Base-by-base conservation (phyloP, 352 stramenopile species). In the Elongisporangium undulatum region DNA sequence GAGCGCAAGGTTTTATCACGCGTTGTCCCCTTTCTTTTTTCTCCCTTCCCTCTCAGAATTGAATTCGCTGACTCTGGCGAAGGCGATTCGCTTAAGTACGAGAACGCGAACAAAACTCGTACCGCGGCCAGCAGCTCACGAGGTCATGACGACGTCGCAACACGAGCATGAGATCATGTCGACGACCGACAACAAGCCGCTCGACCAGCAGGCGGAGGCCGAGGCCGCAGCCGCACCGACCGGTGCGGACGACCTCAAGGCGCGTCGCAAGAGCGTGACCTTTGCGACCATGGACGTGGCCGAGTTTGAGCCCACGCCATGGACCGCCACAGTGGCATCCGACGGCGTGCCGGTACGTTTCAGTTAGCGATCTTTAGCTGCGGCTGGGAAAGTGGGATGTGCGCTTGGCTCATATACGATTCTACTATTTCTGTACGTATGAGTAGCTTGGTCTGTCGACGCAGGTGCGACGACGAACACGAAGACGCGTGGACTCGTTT, bases 221-320 rank as follows among this genome's bases (percentile, higher is more conserved):
- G 41, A 20, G 8, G 15, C 53, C 8, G 41, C 21, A 1, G 53
- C 61, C 49, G 24, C 49, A 15, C 29, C 21, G 16, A 34, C 19
- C 19, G 17, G 8, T 17, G 66, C 66, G 12, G 34, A 48, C 23
- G 57, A 58, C 5, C 29, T 69, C 38, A 53, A 49, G 17, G 55
- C 54, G 19, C 72, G 56, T 61, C 66, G 68, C 41, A 82, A 82
- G 61, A 61, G 69, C 59, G 78, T 91, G 52, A 67, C 66, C 17
- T 94, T 94, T 57, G 67, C 84, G 16, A 58, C 69, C 16, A 80
- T 77, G 5, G 78, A 94, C 26, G 68, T 94, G 12, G 68, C 92
- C 24, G 84, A 94, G 72, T 94, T 94, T 49, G 84, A 94, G 58
- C 84, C 84, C 24, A 90, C 84, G 17, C 77, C 87, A 66, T 92